Conservation (phyloP, 768 basidiomycete species). For the Suillus bovinus region DNA sequence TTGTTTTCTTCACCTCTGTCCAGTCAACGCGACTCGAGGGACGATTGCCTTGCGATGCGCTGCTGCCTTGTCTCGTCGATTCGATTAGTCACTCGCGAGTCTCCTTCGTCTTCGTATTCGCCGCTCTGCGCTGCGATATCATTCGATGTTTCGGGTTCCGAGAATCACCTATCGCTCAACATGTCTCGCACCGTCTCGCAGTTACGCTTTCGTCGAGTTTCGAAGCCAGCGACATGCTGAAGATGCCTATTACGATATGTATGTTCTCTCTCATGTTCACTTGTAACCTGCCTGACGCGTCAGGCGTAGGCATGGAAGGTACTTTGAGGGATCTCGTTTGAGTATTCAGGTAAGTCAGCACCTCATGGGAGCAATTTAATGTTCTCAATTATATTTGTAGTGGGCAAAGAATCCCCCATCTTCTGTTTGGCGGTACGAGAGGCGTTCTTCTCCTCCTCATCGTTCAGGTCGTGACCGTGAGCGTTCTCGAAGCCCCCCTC, state of each 20-base stretch:
- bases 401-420: slow-evolving; percentile 86
- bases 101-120: slow-evolving; percentile 30
- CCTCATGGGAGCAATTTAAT: no score
- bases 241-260: slow-evolving; percentile 86
- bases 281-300: slow-evolving; percentile 15
- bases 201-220: slow-evolving; percentile 88
- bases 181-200: slow-evolving; percentile 50
- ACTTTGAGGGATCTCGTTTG: slow-evolving; percentile 73
- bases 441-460: slow-evolving; percentile 48
- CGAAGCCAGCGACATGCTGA: slow-evolving; percentile 77
- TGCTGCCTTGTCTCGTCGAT: slow-evolving; percentile 30
- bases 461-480: slow-evolving; percentile 42
- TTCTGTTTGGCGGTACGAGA: slow-evolving; percentile 77
- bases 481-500: slow-evolving; percentile 52
- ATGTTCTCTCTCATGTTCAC: slow-evolving; percentile 26
- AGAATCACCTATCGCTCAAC: slow-evolving; percentile 59
- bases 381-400: slow-evolving; percentile 33
- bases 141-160: slow-evolving; percentile 38
- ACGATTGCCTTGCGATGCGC: slow-evolving; percentile 25
- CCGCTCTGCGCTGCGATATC: slow-evolving; percentile 28
- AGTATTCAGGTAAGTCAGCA: slow-evolving; percentile 64
- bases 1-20: slow-evolving; percentile 31
- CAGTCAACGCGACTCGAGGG: slow-evolving; percentile 39
- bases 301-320: slow-evolving; percentile 63
- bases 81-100: slow-evolving; percentile 31